A percentile compares a stretch with the other conserved stretches of the same genome.
Evolutionary conservation across 768 basidiomycete species (phyloP).

Genomic region (Leucocoprinus leucothites): DNA sequence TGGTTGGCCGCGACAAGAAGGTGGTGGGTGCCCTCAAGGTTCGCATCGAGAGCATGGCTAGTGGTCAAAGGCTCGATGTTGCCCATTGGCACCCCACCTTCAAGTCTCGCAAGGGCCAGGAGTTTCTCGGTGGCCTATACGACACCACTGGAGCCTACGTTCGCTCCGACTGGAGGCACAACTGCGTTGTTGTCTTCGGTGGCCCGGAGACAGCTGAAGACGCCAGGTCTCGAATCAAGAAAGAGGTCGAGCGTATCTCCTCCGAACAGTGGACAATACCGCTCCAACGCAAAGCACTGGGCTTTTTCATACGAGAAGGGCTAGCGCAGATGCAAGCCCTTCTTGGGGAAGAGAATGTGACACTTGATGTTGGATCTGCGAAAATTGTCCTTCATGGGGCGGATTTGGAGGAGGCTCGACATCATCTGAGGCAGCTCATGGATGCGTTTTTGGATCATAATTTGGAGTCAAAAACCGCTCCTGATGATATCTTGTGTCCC

Average conservation of each 20-base stretch:
- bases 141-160: slow-evolving; percentile 38
- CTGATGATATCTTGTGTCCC: slow-evolving; percentile 37
- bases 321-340: slow-evolving; percentile 47
- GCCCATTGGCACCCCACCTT: slow-evolving; percentile 51
- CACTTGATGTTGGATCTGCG: slow-evolving; percentile 34
- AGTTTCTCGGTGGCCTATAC: slow-evolving; percentile 33
- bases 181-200: slow-evolving; percentile 45
- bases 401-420: slow-evolving; percentile 55
- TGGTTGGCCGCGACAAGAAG: slow-evolving; percentile 51
- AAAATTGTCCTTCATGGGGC: slow-evolving; percentile 44
- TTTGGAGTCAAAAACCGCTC: not conserved
- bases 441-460: slow-evolving; percentile 16
- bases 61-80: slow-evolving; percentile 43
- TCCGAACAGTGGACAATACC: slow-evolving; percentile 37
- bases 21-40: slow-evolving; percentile 57
- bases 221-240: slow-evolving; percentile 42
- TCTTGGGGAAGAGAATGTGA: slow-evolving; percentile 52
- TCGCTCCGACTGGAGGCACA: slow-evolving; percentile 42
- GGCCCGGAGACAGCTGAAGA: slow-evolving; percentile 31
- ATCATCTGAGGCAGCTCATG: slow-evolving; percentile 41
- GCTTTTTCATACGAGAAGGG: slow-evolving; percentile 51
- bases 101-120: slow-evolving; percentile 20
- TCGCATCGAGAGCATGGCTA: slow-evolving; percentile 50
- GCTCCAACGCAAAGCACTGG: slow-evolving; percentile 36
- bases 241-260: slow-evolving; percentile 45